phyloP scores from a whole-genome alignment of 2,329 filamentous ascomycete genomes.

The Diplocarpon rosae region DNA sequence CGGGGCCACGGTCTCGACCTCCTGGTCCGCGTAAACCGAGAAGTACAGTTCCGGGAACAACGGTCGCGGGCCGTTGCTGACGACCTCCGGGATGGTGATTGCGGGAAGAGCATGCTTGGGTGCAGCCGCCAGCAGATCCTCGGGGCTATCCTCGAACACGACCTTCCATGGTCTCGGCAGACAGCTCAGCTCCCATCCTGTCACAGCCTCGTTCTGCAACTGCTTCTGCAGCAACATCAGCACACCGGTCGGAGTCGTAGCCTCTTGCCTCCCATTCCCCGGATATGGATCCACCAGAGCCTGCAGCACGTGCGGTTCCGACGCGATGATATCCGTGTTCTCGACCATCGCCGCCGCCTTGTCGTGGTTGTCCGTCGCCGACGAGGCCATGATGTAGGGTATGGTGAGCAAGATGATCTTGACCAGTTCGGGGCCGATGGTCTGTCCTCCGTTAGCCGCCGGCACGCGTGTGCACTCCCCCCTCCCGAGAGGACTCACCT shows the following conservation, averaged over 20 bases:
- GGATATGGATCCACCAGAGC: constrained; percentile 78
- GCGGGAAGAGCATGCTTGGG: constrained; percentile 69
- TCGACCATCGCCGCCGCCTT: constrained; percentile 73
- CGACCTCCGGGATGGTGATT: constrained; percentile 63
- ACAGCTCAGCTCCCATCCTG: constrained; percentile 63
- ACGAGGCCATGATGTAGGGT: constrained; percentile 74
- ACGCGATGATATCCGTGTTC: constrained; percentile 90
- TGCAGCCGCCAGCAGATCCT: constrained; percentile 45
- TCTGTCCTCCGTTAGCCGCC: constrained; percentile 30
- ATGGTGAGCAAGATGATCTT: constrained; percentile 94
- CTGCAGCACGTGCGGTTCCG: constrained; percentile 76
- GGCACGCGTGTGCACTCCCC: not conserved
- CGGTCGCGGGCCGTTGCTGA: constrained; percentile 61
- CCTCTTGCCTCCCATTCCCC: constrained; percentile 49
- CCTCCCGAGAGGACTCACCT: constrained; percentile 48
- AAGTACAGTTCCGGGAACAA: constrained; percentile 90
- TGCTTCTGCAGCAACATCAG: constrained; percentile 79
- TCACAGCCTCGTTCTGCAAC: constrained; percentile 63
- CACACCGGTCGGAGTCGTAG: constrained; percentile 55
- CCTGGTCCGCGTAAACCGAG: constrained; percentile 81
- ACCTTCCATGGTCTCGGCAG: constrained; percentile 59
- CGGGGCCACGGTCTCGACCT: constrained; percentile 78
- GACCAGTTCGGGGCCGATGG: constrained; percentile 73
- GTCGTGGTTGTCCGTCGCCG: constrained; percentile 57
- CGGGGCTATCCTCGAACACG: constrained; percentile 48